Percentiles rank a stretch among this genome's conserved stretches.
phyloP scores from a whole-genome alignment of 2,329 filamentous ascomycete genomes.

The Lachnellula arida region DNA sequence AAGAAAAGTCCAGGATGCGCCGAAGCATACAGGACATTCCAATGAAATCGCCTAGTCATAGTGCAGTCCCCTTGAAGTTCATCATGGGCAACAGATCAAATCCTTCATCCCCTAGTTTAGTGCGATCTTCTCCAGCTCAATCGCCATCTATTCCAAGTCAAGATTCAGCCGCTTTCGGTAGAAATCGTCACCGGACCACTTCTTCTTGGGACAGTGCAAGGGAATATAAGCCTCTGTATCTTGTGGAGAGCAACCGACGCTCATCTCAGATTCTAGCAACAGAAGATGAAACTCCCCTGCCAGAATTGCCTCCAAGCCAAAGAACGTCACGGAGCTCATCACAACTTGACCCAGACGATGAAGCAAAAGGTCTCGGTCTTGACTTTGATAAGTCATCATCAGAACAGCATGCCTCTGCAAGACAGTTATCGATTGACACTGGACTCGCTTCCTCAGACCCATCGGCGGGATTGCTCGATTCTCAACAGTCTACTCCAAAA shows the following conservation, averaged over 20 bases:
- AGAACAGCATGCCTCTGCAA: slow-evolving; percentile 5
- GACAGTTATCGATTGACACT: slow-evolving; percentile 41
- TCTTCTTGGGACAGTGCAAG: slow-evolving; percentile 59
- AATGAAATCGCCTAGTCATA: slow-evolving; percentile 41
- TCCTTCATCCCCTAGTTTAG: slow-evolving; percentile 40
- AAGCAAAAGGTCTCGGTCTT: slow-evolving; percentile 19
- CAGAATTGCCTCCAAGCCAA: slow-evolving; percentile 47
- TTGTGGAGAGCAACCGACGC: slow-evolving; percentile 55
- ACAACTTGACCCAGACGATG: slow-evolving; percentile 35
- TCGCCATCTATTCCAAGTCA: slow-evolving; percentile 32
- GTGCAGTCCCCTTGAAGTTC: slow-evolving; percentile 52
- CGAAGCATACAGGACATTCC: slow-evolving; percentile 26
- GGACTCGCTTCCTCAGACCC: slow-evolving; percentile 29
- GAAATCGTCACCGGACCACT: slow-evolving; percentile 45
- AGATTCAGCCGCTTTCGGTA: slow-evolving; percentile 32
- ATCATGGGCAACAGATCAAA: slow-evolving; percentile 39
- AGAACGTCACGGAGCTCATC: slow-evolving; percentile 44
- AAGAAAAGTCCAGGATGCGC: slow-evolving; percentile 21
- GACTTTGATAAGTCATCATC: neutral
- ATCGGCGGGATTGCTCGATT: slow-evolving; percentile 49
- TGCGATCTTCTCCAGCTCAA: slow-evolving; percentile 37
- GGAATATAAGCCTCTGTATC: slow-evolving; percentile 77
- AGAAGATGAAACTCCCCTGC: slow-evolving; percentile 36
- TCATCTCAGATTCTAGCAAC: slow-evolving; percentile 17
- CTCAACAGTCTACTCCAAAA: slow-evolving; percentile 65